Base-by-base conservation (phyloP, 2,329 filamentous ascomycete genomes). In the Teratosphaeria zuluensis region DNA sequence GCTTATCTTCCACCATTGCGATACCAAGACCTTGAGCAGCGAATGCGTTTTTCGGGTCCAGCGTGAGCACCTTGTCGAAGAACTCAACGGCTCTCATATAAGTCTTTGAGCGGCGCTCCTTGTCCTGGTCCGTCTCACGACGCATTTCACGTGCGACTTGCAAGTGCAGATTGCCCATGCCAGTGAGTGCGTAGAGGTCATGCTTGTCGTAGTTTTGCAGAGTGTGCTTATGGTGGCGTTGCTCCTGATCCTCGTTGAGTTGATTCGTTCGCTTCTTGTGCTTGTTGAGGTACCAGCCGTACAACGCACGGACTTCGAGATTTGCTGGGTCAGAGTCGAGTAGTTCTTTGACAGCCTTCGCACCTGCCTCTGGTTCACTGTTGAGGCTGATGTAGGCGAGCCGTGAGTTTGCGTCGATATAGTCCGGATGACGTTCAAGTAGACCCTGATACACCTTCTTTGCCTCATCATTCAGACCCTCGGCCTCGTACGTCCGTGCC, bases 11-110 rank as follows among this genome's bases (percentile, higher is more conserved):
- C 0, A 94, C 86, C 31, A 99, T 79, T 8, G 92, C 92, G 69
- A 99, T 97, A 14, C 90, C 94, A 64, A 99, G 85, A 61, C 95
- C 94, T 71, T 99, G 94, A 1, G 94, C 94, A 7, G 95, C 95
- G 72, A 95, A 96, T 0, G 94, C 92, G 66, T 97, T 99, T 76
- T 88, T 91, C 0, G 91, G 86, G 69, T 99, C 94, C n/a, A 99
- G 78, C 63, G 95, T 90, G 24, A 99, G 78, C 4, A 92, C 92
- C 76, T 99, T 99, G 72, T 97, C 94, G 67, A 96, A 99, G 75
- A 99, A 99, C 71, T 99, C 95, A 11, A 97, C 92, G 0, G 94
- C 92, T 65, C 92, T 91, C 70, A 86, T 85, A 71, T 97, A 99
- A 62, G 85, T 87, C 66, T 88, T 89, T 59, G 87, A 88, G 56